phyloP scores from a whole-genome alignment of 2,329 filamentous ascomycete species.

The Penicillium brasilianum region DNA sequence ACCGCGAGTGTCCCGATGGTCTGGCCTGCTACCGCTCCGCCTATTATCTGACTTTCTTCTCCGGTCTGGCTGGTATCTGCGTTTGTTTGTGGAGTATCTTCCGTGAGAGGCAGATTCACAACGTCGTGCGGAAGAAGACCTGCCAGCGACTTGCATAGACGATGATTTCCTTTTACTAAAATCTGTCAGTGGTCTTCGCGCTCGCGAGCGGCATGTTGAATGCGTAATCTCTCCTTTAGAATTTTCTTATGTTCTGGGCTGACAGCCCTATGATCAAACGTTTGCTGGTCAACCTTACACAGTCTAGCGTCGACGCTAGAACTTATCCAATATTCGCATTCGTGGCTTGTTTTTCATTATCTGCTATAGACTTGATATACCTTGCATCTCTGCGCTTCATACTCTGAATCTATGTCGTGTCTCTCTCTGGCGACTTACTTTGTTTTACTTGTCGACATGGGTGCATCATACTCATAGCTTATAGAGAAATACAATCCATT shows the following conservation, averaged over 20 bases:
- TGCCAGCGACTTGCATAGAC: slow-evolving; percentile 41
- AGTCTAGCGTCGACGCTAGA: slow-evolving; percentile 11
- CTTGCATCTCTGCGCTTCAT: slow-evolving; percentile 10
- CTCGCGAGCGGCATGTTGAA: neutral
- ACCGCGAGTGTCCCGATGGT: slow-evolving; percentile 76
- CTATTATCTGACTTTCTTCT: slow-evolving; percentile 77
- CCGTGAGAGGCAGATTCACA: slow-evolving; percentile 44
- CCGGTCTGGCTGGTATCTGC: slow-evolving; percentile 70
- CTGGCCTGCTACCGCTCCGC: slow-evolving; percentile 79
- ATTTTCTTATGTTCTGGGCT: neutral
- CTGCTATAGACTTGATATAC: slow-evolving; percentile 24
- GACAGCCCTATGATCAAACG: slow-evolving; percentile 13
- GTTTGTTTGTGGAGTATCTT: slow-evolving; percentile 66
- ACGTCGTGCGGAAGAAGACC: slow-evolving; percentile 32
- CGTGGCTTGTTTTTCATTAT: neutral
- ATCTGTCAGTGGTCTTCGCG: neutral
- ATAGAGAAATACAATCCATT: neutral
- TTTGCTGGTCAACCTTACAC: slow-evolving; percentile 13
- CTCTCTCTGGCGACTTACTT: neutral
- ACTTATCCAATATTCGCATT: slow-evolving; percentile 13
- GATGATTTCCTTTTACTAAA: neutral
- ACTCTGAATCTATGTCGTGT: neutral
- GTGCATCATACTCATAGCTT: neutral
- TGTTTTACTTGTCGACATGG: neutral
- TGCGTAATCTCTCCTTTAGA: neutral